These are phyloP conservation scores for Austroboletus festivus DNA, from an alignment of 768 basidiomycete species.

Conservation along the genomic window DNA sequence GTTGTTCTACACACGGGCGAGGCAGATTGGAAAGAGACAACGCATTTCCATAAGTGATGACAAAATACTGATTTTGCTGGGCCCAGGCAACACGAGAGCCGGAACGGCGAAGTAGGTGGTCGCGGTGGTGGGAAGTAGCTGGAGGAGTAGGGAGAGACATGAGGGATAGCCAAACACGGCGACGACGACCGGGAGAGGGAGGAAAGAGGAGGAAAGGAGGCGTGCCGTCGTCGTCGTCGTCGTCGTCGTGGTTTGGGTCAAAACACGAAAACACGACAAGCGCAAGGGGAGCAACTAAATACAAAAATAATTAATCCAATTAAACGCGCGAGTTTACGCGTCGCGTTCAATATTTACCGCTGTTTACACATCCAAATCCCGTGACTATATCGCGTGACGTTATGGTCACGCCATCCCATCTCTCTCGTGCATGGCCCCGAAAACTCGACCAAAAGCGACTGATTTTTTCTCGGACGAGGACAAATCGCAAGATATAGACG, in stretches of 20 bases:
- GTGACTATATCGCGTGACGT: neutral
- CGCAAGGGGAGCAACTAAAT: slow-evolving; percentile 20
- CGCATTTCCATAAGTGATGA: slow-evolving; percentile 33
- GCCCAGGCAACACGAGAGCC: slow-evolving; percentile 50
- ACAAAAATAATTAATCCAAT: slow-evolving; percentile 28
- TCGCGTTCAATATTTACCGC: slow-evolving; percentile 35
- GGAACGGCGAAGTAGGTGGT: slow-evolving; percentile 49
- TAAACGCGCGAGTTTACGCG: slow-evolving; percentile 42
- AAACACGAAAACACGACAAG: neutral
- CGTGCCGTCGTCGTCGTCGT: slow-evolving; percentile 15
- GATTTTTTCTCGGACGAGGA: slow-evolving; percentile 11
- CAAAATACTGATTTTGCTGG: slow-evolving; percentile 47
- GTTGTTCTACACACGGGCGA: slow-evolving; percentile 41
- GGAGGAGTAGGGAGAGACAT: slow-evolving; percentile 64
- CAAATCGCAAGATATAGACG: slow-evolving; percentile 31
- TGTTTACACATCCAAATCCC: slow-evolving; percentile 28
- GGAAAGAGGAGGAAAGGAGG: neutral
- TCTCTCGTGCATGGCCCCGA: slow-evolving; percentile 5
- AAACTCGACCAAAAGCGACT: slow-evolving; percentile 16
- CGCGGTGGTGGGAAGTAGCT: slow-evolving; percentile 50
- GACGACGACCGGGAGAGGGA: slow-evolving; percentile 5
- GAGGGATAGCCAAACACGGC: too few species aligned
- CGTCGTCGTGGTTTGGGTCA: slow-evolving; percentile 6
- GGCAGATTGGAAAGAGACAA: slow-evolving; percentile 16
- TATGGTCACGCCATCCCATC: neutral